Percentiles rank a stretch among this genome's conserved stretches.
Evolutionary conservation across 257 asterid genomes (phyloP).

Genomic region (Nicotiana attenuata): DNA sequence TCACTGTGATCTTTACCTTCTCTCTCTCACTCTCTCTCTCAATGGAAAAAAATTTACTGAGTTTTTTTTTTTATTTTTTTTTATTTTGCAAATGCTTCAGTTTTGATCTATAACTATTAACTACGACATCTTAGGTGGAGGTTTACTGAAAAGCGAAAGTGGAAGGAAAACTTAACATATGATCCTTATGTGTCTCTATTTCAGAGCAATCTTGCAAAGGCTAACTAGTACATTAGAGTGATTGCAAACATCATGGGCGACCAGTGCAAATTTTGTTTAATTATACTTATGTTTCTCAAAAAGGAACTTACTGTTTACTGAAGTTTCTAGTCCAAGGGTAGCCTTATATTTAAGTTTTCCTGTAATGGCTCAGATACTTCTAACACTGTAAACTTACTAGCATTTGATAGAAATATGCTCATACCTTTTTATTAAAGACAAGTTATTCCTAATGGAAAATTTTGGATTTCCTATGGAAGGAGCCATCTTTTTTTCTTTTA

Average conservation of each 20-base stretch:
- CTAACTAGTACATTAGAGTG: conserved; percentile 4
- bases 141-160: background rate
- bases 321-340: background rate
- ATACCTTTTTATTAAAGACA: background rate
- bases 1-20: background rate
- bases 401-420: background rate
- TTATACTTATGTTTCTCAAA: background rate
- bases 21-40: background rate
- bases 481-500: background rate
- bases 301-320: background rate
- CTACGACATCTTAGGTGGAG: background rate
- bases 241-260: background rate
- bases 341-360: background rate
- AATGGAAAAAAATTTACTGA: background rate
- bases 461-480: conserved; percentile 3
- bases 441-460: background rate
- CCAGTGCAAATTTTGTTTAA: background rate
- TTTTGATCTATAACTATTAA: background rate
- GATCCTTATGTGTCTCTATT: background rate
- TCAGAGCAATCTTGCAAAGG: background rate
- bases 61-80: background rate
- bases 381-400: background rate
- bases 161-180: background rate
- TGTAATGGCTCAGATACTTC: background rate
- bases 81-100: background rate